These are phyloP conservation scores for Naganishia friedmannii DNA, from an alignment of 768 basidiomycete genomes.

Conservation along the genomic window DNA sequence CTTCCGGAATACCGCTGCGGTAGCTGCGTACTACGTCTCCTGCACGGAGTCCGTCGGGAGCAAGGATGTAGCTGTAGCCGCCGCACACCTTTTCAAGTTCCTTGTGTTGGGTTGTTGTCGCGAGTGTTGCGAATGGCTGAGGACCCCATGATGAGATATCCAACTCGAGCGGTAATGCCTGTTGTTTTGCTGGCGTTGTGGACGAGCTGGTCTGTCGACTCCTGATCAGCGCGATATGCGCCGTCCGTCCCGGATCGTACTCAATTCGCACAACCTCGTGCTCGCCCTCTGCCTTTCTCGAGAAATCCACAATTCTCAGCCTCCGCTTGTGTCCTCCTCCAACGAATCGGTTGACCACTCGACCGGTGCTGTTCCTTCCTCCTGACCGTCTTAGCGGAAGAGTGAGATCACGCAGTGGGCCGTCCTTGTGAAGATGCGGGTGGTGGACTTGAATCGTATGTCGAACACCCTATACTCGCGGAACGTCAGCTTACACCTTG, in stretches of 20 bases:
- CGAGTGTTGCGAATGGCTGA: conserved; percentile 21
- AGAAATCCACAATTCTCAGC: conserved; percentile 81
- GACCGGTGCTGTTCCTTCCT: conserved; percentile 77
- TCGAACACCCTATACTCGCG: conserved; percentile 59
- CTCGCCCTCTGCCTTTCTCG: conserved; percentile 69
- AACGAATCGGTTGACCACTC: conserved; percentile 78
- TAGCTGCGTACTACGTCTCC: conserved; percentile 87
- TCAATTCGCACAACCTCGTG: conserved; percentile 92
- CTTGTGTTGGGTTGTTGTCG: neutral
- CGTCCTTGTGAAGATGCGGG: conserved; percentile 76
- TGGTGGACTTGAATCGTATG: conserved; percentile 80
- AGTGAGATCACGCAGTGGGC: conserved; percentile 80
- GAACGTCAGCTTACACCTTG: neutral
- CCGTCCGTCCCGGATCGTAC: conserved; percentile 90
- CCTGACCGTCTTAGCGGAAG: conserved; percentile 76
- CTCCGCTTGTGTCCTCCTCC: conserved; percentile 90
- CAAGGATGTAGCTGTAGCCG: conserved; percentile 84
- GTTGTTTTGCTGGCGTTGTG: conserved; percentile 32
- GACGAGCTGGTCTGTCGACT: conserved; percentile 54
- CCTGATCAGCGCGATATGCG: conserved; percentile 85
- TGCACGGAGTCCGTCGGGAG: conserved; percentile 80
- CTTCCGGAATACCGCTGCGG: conserved; percentile 73
- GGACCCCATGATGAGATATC: conserved; percentile 29
- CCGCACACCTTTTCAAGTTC: conserved; percentile 38
- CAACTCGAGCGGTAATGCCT: conserved; percentile 30